Base-by-base conservation (phyloP, 2,329 filamentous ascomycete species). In the Colletotrichum camelliae region DNA sequence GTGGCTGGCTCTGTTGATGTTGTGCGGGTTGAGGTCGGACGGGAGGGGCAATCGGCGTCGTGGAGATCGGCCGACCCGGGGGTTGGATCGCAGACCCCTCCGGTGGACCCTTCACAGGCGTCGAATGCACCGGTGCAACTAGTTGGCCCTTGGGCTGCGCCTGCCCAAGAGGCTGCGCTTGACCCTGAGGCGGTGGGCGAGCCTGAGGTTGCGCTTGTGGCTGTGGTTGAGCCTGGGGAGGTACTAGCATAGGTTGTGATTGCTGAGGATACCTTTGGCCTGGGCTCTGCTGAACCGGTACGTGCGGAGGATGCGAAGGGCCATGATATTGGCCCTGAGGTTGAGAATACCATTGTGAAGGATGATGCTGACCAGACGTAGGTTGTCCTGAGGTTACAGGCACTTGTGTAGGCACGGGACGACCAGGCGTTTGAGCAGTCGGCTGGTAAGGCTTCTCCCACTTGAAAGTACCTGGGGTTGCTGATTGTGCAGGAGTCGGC, bases 371-470 rank as follows among this genome's bases (percentile, higher is more conserved):
- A 75, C 66, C 61, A 8, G 77, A 70, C 13, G 75, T 65, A 18
- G 67, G 58, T 7, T 76, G 75, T n/a, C 72, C 62, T 15, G 70
- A 64, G 10, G 72, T 58, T 13, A 62, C 33, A n/a, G 72, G 62
- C 8, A 68, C 57, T 13, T 65, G 67, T n/a, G 67, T 48, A 21
- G 74, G 66, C 35, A 64, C 29, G 7, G 75, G 72, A 7, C 80
- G 80, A 9, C 79, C 76, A 27, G 80, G 80, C 58, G 78, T 29
- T 21, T 75, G 70, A 24, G 81, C 80, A 4, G 81, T 80, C 57
- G 84, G 85, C 70, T 85, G 84, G 75, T 86, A 85, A 13, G 85
- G 84, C 78, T 84, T 85, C 78, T 86, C 85, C 85, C 85, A 86
- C 70, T 86, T 86, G 21, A 86, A 74, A 43, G 79, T 75, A 8